Base-by-base conservation (phyloP, 176 grass and related monocot species). In the Miscanthus lutarioriparius region DNA sequence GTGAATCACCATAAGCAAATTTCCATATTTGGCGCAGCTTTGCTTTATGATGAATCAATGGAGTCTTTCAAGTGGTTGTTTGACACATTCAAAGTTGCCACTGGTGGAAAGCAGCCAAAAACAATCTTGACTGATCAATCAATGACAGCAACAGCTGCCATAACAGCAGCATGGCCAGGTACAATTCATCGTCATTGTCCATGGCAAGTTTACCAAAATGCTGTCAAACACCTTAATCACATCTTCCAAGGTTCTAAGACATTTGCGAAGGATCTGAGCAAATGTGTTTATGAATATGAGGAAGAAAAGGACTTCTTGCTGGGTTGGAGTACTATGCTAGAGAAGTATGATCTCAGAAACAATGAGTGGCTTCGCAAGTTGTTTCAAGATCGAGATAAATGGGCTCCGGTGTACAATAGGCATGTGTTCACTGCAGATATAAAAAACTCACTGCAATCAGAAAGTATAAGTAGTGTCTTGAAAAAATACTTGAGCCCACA, bases 21-120 rank as follows among this genome's bases (percentile, higher is more conserved):
- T 80, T 77, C 80, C 83, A 89, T 92, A 74, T 97, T 94, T 66
- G 95, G 95, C 45, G 92, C 95, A 64, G 83, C 90, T 86, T 92
- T 97, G 11, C 82, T 97, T 76, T 92, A 94, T 85, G 92, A 97
- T 85, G 95, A 97, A 87, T 89, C 92, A 2, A 56, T 89, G 14
- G 90, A 97, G 39, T 97, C 95, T 26, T 94, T 92, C 86, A 94
- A 92, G 88, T 94, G 95, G 95, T 92, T 97, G 84, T 97, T 97
- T 40, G 90, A 97, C 22, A 97, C 92, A 17, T 97, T 97, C 73
- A 97, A 84, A 64, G 80, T 92, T 84, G 92, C 88, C 8, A 92
- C 91, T 89, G 85, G 49, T 39, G 92, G 95, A 80, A 97, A 94
- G 67, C 90, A 97, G 26, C 93, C 93, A 49, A 88, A 95, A 84